Conservation (phyloP, 1,139 yeast genomes). For the Debaryomyces robertsiae region DNA sequence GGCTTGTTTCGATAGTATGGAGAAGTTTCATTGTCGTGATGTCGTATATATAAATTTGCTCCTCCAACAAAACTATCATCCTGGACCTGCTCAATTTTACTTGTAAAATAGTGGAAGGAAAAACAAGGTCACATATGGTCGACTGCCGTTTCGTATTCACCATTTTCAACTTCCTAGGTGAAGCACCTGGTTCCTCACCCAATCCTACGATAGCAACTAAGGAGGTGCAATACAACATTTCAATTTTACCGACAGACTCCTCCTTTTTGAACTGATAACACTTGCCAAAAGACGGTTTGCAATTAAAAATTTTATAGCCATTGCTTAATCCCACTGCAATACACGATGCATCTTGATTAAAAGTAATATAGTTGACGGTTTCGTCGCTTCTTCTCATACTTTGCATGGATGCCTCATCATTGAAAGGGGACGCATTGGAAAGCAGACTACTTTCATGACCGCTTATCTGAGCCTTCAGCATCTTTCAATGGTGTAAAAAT, state of each 20-base stretch:
- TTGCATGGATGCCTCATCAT: slow-evolving; percentile 12
- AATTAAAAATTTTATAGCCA: slow-evolving; percentile 85
- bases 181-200: slow-evolving; percentile 79
- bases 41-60: slow-evolving; percentile 88
- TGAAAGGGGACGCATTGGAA: background rate
- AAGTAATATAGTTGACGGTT: slow-evolving; percentile 61
- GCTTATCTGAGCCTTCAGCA: slow-evolving; percentile 5
- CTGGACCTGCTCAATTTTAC: slow-evolving; percentile 78
- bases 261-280: slow-evolving; percentile 56
- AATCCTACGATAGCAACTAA: slow-evolving; percentile 83
- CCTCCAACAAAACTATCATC: slow-evolving; percentile 75
- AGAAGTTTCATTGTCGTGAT: slow-evolving; percentile 82
- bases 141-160: slow-evolving; percentile 76
- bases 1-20: slow-evolving; percentile 83
- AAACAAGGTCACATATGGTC: slow-evolving; percentile 83
- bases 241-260: slow-evolving; percentile 73
- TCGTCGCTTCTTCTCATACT: slow-evolving; percentile 17
- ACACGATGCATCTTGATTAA: slow-evolving; percentile 91
- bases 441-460: background rate
- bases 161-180: slow-evolving; percentile 80
- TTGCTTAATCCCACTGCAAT: slow-evolving; percentile 75
- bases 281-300: slow-evolving; percentile 80
- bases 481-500: background rate
- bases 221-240: slow-evolving; percentile 90
- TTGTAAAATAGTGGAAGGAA: slow-evolving; percentile 78